Percentiles rank a stretch among this genome's conserved stretches.
Conservation (phyloP, 2,329 filamentous ascomycete species). For the Helotiales sp. region DNA sequence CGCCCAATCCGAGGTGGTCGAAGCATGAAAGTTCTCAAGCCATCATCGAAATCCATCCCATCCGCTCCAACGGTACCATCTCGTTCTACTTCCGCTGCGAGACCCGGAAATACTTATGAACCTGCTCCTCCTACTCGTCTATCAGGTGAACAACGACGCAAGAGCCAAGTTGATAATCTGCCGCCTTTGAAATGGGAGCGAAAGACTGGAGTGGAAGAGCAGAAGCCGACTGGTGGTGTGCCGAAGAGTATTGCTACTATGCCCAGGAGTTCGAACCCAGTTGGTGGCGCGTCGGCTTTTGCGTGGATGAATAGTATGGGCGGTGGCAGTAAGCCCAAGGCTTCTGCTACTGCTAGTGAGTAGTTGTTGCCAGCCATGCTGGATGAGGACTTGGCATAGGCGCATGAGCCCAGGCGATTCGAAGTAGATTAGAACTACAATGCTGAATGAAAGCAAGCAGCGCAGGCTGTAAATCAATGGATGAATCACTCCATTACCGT, state of each 20-base stretch:
- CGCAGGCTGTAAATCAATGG: not conserved
- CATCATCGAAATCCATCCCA: slow-evolving; percentile 65
- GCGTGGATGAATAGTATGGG: slow-evolving; percentile 84
- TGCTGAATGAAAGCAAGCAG: not conserved
- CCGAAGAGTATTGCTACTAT: slow-evolving; percentile 31
- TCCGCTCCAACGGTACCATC: slow-evolving; percentile 43
- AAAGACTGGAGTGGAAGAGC: slow-evolving; percentile 45
- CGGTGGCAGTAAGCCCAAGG: slow-evolving; percentile 26
- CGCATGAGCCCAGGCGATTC: too few species aligned
- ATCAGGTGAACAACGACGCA: slow-evolving; percentile 54
- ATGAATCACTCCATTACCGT: too few species aligned
- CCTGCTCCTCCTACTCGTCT: slow-evolving; percentile 40
- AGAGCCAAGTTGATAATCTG: slow-evolving; percentile 46
- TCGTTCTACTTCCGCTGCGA: slow-evolving; percentile 42
- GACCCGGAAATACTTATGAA: slow-evolving; percentile 54
- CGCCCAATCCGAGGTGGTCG: slow-evolving; percentile 65
- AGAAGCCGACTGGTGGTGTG: slow-evolving; percentile 19
- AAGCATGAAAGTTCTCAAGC: slow-evolving; percentile 88
- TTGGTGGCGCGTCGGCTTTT: slow-evolving; percentile 92
- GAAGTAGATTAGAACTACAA: not conserved
- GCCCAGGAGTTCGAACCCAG: slow-evolving; percentile 71
- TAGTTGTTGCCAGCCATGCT: slow-evolving; percentile 1
- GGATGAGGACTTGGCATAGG: not conserved
- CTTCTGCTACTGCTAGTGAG: slow-evolving; percentile 21
- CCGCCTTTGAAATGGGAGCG: slow-evolving; percentile 48